Percentiles rank a stretch among this genome's conserved stretches.
phyloP scores from a whole-genome alignment of 306 rosid genomes.

The Dryas drummondii region DNA sequence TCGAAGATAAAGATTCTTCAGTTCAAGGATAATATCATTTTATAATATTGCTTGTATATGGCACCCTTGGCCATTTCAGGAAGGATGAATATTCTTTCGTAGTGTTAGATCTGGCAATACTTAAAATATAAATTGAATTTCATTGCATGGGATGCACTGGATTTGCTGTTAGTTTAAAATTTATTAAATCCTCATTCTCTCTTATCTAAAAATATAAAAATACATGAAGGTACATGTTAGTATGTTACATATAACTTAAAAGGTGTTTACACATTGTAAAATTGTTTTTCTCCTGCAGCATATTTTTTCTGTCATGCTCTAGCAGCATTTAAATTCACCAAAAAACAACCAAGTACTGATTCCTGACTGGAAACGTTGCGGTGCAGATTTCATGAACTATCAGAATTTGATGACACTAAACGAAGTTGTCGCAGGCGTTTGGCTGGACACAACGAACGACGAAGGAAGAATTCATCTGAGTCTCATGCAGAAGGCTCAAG shows the following conservation, averaged over 20 bases:
- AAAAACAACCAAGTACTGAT: neutral
- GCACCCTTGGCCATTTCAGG: neutral
- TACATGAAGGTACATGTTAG: neutral
- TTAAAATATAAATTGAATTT: too few relatives aligned
- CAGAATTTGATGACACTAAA: conserved; percentile 62
- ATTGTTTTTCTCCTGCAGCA: neutral
- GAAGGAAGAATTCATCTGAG: conserved; percentile 57
- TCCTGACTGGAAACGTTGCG: neutral
- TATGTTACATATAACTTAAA: neutral
- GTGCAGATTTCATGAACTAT: conserved; percentile 65
- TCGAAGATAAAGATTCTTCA: neutral
- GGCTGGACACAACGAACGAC: conserved; percentile 67
- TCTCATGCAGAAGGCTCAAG: conserved; percentile 53
- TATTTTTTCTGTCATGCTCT: too few relatives aligned
- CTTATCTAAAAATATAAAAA: neutral
- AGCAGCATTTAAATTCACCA: neutral
- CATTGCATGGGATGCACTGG: too few relatives aligned
- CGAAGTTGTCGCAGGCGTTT: conserved; percentile 73
- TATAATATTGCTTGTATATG: too few relatives aligned
- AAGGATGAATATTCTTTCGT: neutral
- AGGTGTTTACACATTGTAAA: neutral
- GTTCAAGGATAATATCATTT: neutral
- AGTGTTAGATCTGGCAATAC: neutral
- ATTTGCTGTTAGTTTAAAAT: neutral
- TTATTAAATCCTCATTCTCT: neutral